These are phyloP conservation scores for Tetrapisispora fleetii DNA, from an alignment of 805 yeast species.

Conservation along the genomic window DNA sequence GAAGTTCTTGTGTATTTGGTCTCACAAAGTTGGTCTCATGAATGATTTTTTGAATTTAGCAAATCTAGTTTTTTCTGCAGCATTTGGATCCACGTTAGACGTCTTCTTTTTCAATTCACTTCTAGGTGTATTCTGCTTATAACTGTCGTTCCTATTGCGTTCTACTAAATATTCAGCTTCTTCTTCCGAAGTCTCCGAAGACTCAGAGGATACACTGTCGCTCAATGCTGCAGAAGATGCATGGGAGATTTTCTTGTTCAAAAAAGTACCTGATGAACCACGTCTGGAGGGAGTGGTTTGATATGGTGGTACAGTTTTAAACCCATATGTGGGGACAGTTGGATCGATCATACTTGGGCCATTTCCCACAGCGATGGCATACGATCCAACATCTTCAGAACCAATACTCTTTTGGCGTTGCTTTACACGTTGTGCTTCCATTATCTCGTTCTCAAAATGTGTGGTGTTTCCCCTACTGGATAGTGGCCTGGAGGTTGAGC, in stretches of 20 bases:
- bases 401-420: slow-evolving; percentile 6
- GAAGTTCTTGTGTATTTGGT: not conserved
- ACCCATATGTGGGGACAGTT: slow-evolving; percentile 19
- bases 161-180: not conserved
- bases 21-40: slow-evolving; percentile 5
- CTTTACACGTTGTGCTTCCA: not conserved
- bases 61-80: not conserved
- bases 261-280: not conserved
- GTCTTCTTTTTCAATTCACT: not conserved
- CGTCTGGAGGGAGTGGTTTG: not conserved
- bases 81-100: not conserved
- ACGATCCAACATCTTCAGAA: slow-evolving; percentile 7
- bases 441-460: slow-evolving; percentile 2
- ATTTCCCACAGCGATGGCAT: slow-evolving; percentile 17
- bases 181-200: not conserved
- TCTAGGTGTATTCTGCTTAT: slow-evolving; percentile 2
- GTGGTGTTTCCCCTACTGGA: not conserved
- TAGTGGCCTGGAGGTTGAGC: not conserved
- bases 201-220: not conserved
- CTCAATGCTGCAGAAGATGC: not conserved
- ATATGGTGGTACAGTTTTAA: slow-evolving; percentile 3
- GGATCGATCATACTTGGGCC: slow-evolving; percentile 25
- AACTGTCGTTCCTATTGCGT: not conserved
- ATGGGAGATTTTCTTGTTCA: not conserved
- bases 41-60: slow-evolving; percentile 2